Evolutionary conservation across 2,329 filamentous ascomycete genomes (phyloP), one percentile per base, ranked within the genome.

Genomic region (Myriangium duriaei): DNA sequence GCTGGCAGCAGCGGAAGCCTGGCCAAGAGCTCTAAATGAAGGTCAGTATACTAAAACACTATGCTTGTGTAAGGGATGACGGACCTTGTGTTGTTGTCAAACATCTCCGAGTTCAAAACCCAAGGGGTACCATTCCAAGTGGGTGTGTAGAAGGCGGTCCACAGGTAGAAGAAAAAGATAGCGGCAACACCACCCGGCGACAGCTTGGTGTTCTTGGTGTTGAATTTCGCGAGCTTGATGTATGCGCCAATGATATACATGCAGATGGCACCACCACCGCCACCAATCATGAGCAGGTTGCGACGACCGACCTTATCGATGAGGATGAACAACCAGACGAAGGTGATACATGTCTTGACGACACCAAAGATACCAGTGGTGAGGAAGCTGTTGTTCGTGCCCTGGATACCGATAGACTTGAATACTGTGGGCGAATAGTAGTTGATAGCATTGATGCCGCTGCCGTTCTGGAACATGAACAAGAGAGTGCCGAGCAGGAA

Each of bases 321-420:
- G 32, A 83, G 65, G 53, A 71, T 73, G 42, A 83, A 61, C 11
- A 83, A 65, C 75, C 79, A 85, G 44, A 84, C 42, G 18, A 84
- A 55, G 0, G 80, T 83, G 29, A 79, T 58, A 0, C 68, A 58
- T 0, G 79, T 83, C 65, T 84, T 84, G 51, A 86, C 77, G 1
- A 84, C 75, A 34, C 81, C 81, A 48, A 82, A 86, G 45, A 86
- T 74, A 15, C 81, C 81, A 0, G 81, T 86, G 0, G 79, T 81
- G 24, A 80, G 60, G 44, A 79, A 65, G 10, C 67, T 65, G 4
- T 67, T 69, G 38, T 70, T 78, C 15, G 69, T 72, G 4, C 72
- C 72, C 1, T 58, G 67, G 11, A 81, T 62, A 11, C 78, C 77
- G 29, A 82, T 71, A 10, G 67, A 71, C 43, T 68, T 69, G 65